Percentiles rank a stretch among this genome's conserved stretches.
phyloP scores from a whole-genome alignment of 169 alveolate genomes.

The Babesia divergens region DNA sequence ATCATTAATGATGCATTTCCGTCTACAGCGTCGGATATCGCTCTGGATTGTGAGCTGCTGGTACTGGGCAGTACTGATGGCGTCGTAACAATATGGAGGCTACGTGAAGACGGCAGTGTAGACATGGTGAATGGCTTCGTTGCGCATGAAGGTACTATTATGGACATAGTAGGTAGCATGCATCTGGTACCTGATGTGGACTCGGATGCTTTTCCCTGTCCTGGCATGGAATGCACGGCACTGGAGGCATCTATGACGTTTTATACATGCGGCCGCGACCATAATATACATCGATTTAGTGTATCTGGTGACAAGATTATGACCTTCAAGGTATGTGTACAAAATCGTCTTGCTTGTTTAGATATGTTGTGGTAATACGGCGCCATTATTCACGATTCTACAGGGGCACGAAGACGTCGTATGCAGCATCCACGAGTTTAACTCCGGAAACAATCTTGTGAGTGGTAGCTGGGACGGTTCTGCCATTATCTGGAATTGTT shows the following conservation, averaged over 20 bases:
- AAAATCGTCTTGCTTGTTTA: background rate
- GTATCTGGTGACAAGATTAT: slow-evolving; percentile 22
- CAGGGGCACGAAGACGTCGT: slow-evolving; percentile 63
- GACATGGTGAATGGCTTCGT: slow-evolving; percentile 21
- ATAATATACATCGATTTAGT: slow-evolving; percentile 19
- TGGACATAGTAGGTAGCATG: slow-evolving; percentile 20
- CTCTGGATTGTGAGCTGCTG: background rate
- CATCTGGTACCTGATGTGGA: background rate
- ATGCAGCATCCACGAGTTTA: slow-evolving; percentile 46
- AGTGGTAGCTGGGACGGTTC: slow-evolving; percentile 70
- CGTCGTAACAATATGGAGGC: slow-evolving; percentile 33
- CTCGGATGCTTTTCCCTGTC: background rate
- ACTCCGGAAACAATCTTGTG: slow-evolving; percentile 7
- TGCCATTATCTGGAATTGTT: slow-evolving; percentile 56
- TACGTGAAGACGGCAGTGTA: background rate
- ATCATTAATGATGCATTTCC: background rate
- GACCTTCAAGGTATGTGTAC: slow-evolving; percentile 37
- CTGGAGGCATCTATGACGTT: slow-evolving; percentile 15
- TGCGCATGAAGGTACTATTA: slow-evolving; percentile 45
- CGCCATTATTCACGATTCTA: too few species aligned
- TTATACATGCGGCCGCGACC: slow-evolving; percentile 58
- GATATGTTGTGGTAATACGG: background rate
- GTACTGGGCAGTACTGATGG: slow-evolving; percentile 54
- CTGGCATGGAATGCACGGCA: background rate
- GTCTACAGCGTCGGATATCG: background rate